Conservation (phyloP, 805 yeast species). For the Danielia reshetovae region DNA sequence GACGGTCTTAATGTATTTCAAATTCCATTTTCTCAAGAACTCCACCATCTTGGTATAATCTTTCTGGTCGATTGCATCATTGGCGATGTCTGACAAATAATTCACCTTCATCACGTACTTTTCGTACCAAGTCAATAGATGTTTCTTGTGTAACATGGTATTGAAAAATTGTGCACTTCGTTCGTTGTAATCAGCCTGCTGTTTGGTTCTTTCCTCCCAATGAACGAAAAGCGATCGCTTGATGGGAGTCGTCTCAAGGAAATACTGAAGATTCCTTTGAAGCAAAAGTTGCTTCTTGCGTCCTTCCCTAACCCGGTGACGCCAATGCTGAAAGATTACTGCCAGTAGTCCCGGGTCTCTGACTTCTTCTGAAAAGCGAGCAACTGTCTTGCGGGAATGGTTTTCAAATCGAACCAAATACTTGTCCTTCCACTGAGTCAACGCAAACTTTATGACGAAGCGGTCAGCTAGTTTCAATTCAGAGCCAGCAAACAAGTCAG, state of each 20-base stretch:
- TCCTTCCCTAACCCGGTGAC: not conserved
- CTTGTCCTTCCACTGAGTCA: conserved; percentile 22
- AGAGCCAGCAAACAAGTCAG: not conserved
- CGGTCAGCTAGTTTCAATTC: conserved; percentile 1
- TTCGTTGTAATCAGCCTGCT: conserved; percentile 2
- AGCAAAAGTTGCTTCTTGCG: conserved; percentile 2
- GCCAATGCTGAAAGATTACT: conserved; percentile 7
- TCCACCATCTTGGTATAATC: conserved; percentile 26
- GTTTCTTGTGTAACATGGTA: conserved; percentile 19
- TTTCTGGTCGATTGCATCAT: conserved; percentile 25
- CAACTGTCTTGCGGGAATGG: conserved; percentile 15
- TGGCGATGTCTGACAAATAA: conserved; percentile 26
- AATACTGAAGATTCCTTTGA: conserved; percentile 4
- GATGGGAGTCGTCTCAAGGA: conserved; percentile 6
- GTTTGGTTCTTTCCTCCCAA: conserved; percentile 7
- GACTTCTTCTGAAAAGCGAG: conserved; percentile 14
- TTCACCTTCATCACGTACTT: conserved; percentile 20
- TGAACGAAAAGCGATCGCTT: conserved; percentile 7
- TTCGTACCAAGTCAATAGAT: conserved; percentile 32
- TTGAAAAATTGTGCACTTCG: conserved; percentile 5
- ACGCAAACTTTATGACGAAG: conserved; percentile 1
- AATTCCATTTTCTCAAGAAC: conserved; percentile 31
- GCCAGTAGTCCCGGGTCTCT: conserved; percentile 2
- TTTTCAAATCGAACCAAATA: conserved; percentile 20
- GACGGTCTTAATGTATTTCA: conserved; percentile 29